Evolutionary conservation across 139 green algal genomes (phyloP).

Genomic region (Deuterostichococcus epilithicus): DNA sequence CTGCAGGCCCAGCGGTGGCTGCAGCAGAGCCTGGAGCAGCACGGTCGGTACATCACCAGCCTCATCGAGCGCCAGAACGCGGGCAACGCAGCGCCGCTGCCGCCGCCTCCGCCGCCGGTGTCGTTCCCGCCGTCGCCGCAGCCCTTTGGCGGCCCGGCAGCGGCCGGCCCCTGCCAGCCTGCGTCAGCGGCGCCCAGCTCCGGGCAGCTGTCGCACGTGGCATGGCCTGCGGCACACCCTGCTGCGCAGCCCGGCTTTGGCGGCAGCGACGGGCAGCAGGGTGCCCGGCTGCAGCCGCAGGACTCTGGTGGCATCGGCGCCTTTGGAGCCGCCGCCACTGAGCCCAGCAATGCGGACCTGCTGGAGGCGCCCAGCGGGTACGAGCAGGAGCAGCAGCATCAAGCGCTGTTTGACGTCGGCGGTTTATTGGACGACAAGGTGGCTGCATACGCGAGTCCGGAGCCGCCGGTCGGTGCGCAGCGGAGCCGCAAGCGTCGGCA

Average conservation of each 20-base stretch:
- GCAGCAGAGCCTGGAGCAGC: constrained; percentile 85
- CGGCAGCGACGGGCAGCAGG: neutral
- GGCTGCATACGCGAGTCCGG: no score
- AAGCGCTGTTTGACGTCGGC: neutral
- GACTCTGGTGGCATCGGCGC: neutral
- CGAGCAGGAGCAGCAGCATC: no score
- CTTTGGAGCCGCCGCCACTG: neutral
- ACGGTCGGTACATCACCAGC: constrained; percentile 83
- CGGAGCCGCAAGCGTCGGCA: no score
- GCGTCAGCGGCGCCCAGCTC: no score
- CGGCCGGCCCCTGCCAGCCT: no score
- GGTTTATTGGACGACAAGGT: no score
- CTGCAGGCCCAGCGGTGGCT: constrained; percentile 81
- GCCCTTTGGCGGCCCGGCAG: no score
- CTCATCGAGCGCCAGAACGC: constrained; percentile 33
- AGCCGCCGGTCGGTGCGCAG: no score
- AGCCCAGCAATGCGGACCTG: neutral
- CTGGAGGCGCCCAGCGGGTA: neutral
- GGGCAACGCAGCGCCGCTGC: neutral
- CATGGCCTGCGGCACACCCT: neutral
- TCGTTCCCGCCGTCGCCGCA: neutral
- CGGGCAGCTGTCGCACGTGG: neutral
- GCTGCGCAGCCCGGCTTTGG: neutral
- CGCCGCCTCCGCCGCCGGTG: neutral
- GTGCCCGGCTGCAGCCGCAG: no score